Evolutionary conservation across 805 yeast species (phyloP), one percentile per base, ranked within the genome.

Genomic region (Torulaspora gathmanii): DNA sequence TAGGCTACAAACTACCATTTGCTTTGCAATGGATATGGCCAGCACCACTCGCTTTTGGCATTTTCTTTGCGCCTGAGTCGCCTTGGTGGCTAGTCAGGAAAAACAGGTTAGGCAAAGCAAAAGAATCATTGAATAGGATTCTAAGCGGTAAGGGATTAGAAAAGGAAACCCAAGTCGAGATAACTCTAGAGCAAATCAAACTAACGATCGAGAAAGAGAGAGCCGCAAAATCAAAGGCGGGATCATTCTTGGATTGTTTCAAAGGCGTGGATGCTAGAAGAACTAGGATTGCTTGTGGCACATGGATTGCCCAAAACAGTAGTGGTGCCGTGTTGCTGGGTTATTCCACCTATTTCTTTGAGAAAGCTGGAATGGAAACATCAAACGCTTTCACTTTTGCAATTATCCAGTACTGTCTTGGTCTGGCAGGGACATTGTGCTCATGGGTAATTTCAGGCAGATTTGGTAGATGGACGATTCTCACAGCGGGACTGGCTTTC

Each of bases 21-120:
- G 82, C 78, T 2, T 46, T 79, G 10, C 85, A 79, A 63, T 79
- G 83, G 83, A 60, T 70, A 5, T 79, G 82, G 82, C 75, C 80
- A 11, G 56, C 71, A 10, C 78, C 79, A 31, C 57, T 79, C 19
- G 53, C 70, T 25, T 54, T 69, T 44, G 70, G 71, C 15, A 67
- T 72, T 11, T 65, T 47, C 42, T 58, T 74, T 5, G 74, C 79
- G 35, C 83, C 83, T 10, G 82, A 78, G 44, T 74, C 79, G 9
- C 83, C 83, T 22, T 73, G 77, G 73, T 78, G 78, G 77, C 60
- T 77, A 36, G 70, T 73, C 3, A 69, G 72, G 42, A 67, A 68
- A 49, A 73, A 72, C 3, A 61, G 62, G 38, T 40, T 56, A 15
- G 67, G 62, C 0, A 72, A 72, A 7, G 83, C 84, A 9, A 68